phyloP scores from a whole-genome alignment of 2,329 filamentous ascomycete genomes.

The Clarireedia sp. region DNA sequence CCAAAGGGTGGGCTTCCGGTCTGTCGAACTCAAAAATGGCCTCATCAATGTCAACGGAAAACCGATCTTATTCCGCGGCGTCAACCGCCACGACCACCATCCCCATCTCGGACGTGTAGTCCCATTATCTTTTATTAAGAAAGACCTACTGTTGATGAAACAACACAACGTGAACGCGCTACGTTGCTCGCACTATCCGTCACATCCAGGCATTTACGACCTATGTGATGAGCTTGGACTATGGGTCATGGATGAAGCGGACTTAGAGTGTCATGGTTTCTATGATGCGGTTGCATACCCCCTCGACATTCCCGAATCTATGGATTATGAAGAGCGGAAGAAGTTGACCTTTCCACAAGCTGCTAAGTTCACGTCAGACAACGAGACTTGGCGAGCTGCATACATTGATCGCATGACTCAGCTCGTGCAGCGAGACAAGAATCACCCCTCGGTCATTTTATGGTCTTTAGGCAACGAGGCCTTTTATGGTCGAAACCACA shows the following conservation, averaged over 20 bases:
- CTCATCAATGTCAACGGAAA: slow-evolving; percentile 56
- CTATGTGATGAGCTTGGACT: slow-evolving; percentile 59
- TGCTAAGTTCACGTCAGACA: slow-evolving; percentile 53
- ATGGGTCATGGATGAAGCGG: slow-evolving; percentile 49
- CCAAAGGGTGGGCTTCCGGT: slow-evolving; percentile 55
- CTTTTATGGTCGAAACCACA: slow-evolving; percentile 62
- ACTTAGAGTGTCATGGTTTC: slow-evolving; percentile 46
- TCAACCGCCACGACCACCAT: slow-evolving; percentile 52
- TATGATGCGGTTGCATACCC: slow-evolving; percentile 37
- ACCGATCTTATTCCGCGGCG: slow-evolving; percentile 52
- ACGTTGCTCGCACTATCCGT: slow-evolving; percentile 60
- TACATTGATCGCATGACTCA: slow-evolving; percentile 61
- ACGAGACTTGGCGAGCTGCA: slow-evolving; percentile 51
- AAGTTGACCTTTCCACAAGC: slow-evolving; percentile 45
- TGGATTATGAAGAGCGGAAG: slow-evolving; percentile 54
- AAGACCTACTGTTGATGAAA: slow-evolving; percentile 62
- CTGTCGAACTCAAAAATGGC: slow-evolving; percentile 53
- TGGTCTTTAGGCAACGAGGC: slow-evolving; percentile 70
- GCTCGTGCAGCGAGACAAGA: slow-evolving; percentile 60
- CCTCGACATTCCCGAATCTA: slow-evolving; percentile 44
- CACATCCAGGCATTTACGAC: slow-evolving; percentile 51
- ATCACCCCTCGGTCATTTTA: slow-evolving; percentile 61
- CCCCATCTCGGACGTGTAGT: slow-evolving; percentile 40
- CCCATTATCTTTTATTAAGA: slow-evolving; percentile 46
- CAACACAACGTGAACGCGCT: slow-evolving; percentile 63